A percentile compares a stretch with the other conserved stretches of the same genome.
Conservation (phyloP, 805 yeast genomes). For the Barnettozyma wickerhamii region DNA sequence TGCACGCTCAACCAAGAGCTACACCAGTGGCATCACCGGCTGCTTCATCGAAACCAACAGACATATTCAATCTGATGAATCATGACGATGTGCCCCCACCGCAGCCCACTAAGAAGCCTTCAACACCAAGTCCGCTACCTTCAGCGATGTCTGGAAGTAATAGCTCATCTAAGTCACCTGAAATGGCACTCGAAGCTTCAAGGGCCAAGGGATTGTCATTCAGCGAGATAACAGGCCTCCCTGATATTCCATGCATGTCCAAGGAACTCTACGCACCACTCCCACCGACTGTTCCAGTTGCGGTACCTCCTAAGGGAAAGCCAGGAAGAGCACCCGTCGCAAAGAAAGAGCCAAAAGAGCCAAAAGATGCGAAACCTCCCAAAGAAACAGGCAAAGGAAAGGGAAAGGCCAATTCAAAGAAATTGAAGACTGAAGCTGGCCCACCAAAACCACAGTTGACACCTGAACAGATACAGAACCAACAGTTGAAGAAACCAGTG, state of each 20-base stretch:
- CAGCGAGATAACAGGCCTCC: background rate
- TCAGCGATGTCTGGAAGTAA: background rate
- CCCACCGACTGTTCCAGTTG: background rate
- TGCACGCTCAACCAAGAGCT: background rate
- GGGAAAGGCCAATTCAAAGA: too few relatives aligned
- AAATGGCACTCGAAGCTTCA: background rate
- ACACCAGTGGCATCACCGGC: background rate
- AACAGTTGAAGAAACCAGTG: slow-evolving; percentile 18
- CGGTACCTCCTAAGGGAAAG: background rate
- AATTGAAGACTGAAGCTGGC: too few relatives aligned
- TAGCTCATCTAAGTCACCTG: background rate
- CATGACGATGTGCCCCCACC: slow-evolving; percentile 5
- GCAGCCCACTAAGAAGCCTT: background rate
- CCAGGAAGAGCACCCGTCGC: background rate
- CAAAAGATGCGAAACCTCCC: background rate
- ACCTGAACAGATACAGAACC: slow-evolving; percentile 18
- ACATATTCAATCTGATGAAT: slow-evolving; percentile 8
- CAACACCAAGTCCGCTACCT: background rate
- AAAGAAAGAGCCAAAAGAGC: background rate
- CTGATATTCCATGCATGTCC: background rate
- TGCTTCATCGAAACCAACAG: slow-evolving; percentile 1
- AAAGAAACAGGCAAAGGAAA: background rate
- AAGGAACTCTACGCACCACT: background rate
- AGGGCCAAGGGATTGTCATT: background rate
- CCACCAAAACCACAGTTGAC: slow-evolving; percentile 10